These are phyloP conservation scores for Pelargonium nanum DNA, from an alignment of 345 rosid species.

Conservation along the genomic window DNA sequence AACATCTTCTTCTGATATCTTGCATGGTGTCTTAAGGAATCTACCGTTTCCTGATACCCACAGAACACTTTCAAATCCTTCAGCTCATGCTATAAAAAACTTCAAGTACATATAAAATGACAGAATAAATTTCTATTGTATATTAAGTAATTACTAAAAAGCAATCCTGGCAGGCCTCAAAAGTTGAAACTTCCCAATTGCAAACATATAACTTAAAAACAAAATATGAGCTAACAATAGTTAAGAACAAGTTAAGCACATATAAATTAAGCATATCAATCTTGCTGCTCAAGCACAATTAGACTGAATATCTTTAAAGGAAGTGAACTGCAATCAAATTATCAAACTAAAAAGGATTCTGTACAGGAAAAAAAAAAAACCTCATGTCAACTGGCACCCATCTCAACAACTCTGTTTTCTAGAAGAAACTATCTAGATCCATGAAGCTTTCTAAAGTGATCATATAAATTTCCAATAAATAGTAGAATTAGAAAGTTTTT, in stretches of 20 bases:
- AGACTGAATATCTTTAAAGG: too few relatives aligned
- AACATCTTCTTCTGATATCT: slow-evolving; percentile 84
- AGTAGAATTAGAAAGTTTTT: neutral
- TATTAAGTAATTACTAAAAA: neutral
- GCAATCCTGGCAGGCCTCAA: neutral
- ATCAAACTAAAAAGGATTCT: too few relatives aligned
- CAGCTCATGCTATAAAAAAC: too few relatives aligned
- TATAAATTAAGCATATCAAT: too few relatives aligned
- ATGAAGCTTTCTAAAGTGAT: neutral
- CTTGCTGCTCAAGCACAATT: too few relatives aligned
- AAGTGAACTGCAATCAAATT: too few relatives aligned
- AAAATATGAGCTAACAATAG: too few relatives aligned
- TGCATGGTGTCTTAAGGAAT: slow-evolving; percentile 74
- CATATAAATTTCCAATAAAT: too few relatives aligned
- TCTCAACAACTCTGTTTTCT: neutral
- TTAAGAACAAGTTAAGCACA: too few relatives aligned
- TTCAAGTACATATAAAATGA: too few relatives aligned
- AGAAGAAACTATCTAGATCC: neutral
- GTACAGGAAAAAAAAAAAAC: too few relatives aligned
- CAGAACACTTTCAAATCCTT: neutral
- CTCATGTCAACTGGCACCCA: too few relatives aligned
- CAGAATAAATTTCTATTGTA: neutral
- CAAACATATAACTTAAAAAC: neutral
- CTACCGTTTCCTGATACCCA: slow-evolving; percentile 55
- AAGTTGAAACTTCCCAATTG: neutral